phyloP scores from a whole-genome alignment of 306 rosid species.

The Styphnolobium japonicum region DNA sequence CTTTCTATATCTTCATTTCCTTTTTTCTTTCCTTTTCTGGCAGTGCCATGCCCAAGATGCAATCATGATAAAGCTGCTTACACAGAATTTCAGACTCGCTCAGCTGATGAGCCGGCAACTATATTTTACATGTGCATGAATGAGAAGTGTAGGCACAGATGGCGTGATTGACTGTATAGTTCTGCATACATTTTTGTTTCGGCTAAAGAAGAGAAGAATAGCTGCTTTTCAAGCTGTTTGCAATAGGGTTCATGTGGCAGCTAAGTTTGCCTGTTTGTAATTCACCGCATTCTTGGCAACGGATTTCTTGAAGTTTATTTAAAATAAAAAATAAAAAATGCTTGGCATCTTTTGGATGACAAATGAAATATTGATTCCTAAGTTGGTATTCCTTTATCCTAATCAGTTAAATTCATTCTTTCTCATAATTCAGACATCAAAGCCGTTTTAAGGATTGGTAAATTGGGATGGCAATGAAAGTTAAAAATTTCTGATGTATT shows the following conservation, averaged over 20 bases:
- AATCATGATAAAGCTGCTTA: conserved; percentile 45
- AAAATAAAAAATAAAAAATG: no score
- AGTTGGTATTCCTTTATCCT: background rate
- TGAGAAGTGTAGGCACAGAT: conserved; percentile 37
- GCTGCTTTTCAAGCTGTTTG: background rate
- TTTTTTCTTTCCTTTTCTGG: background rate
- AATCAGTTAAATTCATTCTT: background rate
- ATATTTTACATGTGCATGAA: conserved; percentile 57
- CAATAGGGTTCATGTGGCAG: background rate
- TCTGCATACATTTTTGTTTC: background rate
- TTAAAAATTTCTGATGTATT: background rate
- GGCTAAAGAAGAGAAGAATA: background rate
- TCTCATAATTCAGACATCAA: background rate
- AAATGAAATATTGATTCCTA: no score
- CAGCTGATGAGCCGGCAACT: conserved; percentile 74
- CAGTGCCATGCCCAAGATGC: conserved; percentile 60
- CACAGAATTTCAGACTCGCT: conserved; percentile 54
- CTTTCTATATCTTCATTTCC: background rate
- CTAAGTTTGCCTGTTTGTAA: background rate
- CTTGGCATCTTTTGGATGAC: no score
- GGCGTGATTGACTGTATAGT: conserved; percentile 41
- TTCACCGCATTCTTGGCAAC: no score
- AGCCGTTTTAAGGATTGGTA: background rate
- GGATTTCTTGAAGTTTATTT: no score
- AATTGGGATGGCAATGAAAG: background rate